phyloP scores from a whole-genome alignment of 192 early-diverging fungal species.

The Phlyctochytrium bullatum region DNA sequence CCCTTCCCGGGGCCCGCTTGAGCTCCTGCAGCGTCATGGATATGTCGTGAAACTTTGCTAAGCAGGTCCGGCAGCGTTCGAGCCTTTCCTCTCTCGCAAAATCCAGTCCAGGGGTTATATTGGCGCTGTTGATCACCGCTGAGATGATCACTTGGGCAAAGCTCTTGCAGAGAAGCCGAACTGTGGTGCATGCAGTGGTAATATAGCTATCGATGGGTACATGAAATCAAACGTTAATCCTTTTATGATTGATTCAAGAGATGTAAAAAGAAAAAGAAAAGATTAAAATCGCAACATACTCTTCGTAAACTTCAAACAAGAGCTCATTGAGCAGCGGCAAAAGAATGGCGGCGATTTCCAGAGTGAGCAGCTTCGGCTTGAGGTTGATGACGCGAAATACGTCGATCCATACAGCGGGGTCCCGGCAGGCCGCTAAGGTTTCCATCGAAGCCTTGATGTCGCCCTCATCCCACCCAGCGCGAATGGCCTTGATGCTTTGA shows the following conservation, averaged over 20 bases:
- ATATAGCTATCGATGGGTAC: slow-evolving; percentile 37
- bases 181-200: slow-evolving; percentile 42
- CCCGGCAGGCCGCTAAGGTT: slow-evolving; percentile 26
- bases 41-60: slow-evolving; percentile 27
- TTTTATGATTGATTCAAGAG: not conserved
- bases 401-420: slow-evolving; percentile 41
- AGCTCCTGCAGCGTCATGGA: slow-evolving; percentile 29
- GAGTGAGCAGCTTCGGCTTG: slow-evolving; percentile 43
- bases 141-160: slow-evolving; percentile 40
- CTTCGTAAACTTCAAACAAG: slow-evolving; percentile 54
- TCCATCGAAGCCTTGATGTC: slow-evolving; percentile 40
- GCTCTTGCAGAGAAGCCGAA: slow-evolving; percentile 37
- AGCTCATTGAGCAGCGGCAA: slow-evolving; percentile 47
- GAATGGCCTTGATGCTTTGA: slow-evolving; percentile 28
- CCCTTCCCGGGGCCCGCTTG: slow-evolving; percentile 33
- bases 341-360: slow-evolving; percentile 40
- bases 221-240: not conserved
- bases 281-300: slow-evolving; percentile 32
- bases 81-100: slow-evolving; percentile 41
- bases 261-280: slow-evolving; percentile 5
- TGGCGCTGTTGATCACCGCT: slow-evolving; percentile 13
- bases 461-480: slow-evolving; percentile 34
- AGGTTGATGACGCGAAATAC: slow-evolving; percentile 41
- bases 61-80: slow-evolving; percentile 27
- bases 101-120: slow-evolving; percentile 36